phyloP scores from a whole-genome alignment of 805 yeast species.

The Pichia kluyveri region DNA sequence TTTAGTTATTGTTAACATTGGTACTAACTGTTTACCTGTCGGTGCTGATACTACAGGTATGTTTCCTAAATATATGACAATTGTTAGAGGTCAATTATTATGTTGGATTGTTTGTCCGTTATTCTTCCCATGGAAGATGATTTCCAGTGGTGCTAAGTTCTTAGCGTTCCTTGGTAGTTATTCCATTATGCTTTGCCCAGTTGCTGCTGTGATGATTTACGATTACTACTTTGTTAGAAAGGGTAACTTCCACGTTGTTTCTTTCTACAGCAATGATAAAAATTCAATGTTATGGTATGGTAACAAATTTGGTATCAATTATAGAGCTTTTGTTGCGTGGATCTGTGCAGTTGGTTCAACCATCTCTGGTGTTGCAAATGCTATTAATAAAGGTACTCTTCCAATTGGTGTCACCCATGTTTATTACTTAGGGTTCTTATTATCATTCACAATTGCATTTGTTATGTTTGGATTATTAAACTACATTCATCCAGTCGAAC shows the following conservation, averaged over 20 bases:
- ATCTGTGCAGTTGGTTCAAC: constrained; percentile 10
- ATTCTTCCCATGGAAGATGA: constrained; percentile 33
- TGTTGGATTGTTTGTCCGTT: constrained; percentile 26
- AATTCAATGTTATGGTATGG: constrained; percentile 20
- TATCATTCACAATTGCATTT: constrained; percentile 8
- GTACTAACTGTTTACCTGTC: constrained; percentile 33
- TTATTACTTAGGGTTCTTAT: constrained; percentile 12
- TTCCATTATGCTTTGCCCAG: constrained; percentile 30
- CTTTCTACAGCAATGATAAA: constrained; percentile 9
- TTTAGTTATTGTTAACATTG: constrained; percentile 30
- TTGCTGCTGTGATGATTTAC: constrained; percentile 28
- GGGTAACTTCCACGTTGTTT: constrained; percentile 23
- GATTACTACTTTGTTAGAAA: constrained; percentile 33
- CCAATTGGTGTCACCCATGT: constrained; percentile 9
- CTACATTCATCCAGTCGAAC: constrained; percentile 1
- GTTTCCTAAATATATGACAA: constrained; percentile 33
- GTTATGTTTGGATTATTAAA: constrained; percentile 4
- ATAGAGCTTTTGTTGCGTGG: constrained; percentile 14
- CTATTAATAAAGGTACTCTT: constrained; percentile 9
- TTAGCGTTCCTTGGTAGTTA: constrained; percentile 19
- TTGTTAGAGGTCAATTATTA: constrained; percentile 37
- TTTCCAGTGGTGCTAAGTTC: constrained; percentile 27
- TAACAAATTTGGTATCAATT: constrained; percentile 26
- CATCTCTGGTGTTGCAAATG: constrained; percentile 19
- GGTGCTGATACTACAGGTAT: constrained; percentile 44